Evolutionary conservation across 2,329 filamentous ascomycete species (phyloP), one percentile per base, ranked within the genome.

Genomic region (Thelonectria discophora): DNA sequence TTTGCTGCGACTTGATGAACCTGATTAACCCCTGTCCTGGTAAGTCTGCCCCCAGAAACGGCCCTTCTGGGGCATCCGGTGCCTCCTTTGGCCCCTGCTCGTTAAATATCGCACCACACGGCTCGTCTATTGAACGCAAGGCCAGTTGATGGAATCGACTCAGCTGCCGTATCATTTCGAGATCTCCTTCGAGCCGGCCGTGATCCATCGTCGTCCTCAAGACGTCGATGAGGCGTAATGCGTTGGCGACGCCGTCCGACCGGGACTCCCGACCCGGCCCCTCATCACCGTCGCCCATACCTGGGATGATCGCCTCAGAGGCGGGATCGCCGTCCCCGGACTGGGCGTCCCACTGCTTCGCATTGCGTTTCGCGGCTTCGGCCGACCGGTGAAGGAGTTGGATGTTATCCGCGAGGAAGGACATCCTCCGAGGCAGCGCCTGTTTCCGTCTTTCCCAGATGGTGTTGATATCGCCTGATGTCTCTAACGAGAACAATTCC

Each of bases 1-100:
- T 55, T 46, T 65, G 63, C 50, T 65, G 59, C n/a, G 59, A 62
- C 45, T 62, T 62, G 24, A 62, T 62, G 13, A 55, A 42, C 43
- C 27, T 34, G 6, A 34, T 11, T 11, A 8, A 11, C 7, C 32
- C 12, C 32, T 34, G 32, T 34, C 11, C 18, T 18, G 53, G 53
- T 13, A 48, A 0, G 3, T 37, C 17, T 11, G 32, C 40, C 50
- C n/a, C n/a, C n/a, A n/a, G n/a, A n/a, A n/a, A n/a, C n/a, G n/a
- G n/a, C n/a, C n/a, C n/a, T n/a, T n/a, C n/a, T n/a, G n/a, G n/a
- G n/a, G n/a, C n/a, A n/a, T n/a, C n/a, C n/a, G n/a, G n/a, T n/a
- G n/a, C n/a, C n/a, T n/a, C n/a, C n/a, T n/a, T n/a, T n/a, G n/a
- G n/a, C n/a, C n/a, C n/a, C n/a, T n/a, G n/a, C n/a, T n/a, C n/a